Conservation (phyloP, 2,329 filamentous ascomycete genomes). For the Talaromyces sp. region DNA sequence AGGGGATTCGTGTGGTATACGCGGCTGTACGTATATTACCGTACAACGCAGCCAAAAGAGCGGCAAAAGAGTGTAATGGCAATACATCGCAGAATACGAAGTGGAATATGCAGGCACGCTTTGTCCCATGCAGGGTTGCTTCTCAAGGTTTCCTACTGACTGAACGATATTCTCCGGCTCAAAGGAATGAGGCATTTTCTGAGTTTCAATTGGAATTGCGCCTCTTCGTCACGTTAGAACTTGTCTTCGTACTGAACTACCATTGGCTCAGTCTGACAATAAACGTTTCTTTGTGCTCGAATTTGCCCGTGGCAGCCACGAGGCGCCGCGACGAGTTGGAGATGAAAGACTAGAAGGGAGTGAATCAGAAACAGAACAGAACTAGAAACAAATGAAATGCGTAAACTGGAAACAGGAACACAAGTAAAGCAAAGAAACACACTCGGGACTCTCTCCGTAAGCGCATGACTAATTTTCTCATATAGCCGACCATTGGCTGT, state of each 20-base stretch:
- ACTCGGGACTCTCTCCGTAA: not conserved
- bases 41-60: not conserved
- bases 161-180: not conserved
- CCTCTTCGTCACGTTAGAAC: no score
- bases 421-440: no score
- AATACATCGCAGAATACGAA: not conserved
- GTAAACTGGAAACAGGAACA: not conserved
- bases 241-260: no score
- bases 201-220: no score
- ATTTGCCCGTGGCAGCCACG: not conserved
- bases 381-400: not conserved
- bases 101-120: not conserved
- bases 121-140: not conserved
- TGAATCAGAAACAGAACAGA: no score
- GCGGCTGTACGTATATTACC: not conserved
- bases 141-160: not conserved
- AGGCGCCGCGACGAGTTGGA: not conserved
- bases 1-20: not conserved
- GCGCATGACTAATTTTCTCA: not conserved
- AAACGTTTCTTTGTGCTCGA: not conserved
- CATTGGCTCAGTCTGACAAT: no score
- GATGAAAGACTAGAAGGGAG: not conserved
- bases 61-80: not conserved
- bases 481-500: constrained; percentile 6
- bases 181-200: constrained; percentile 11